A percentile compares a stretch with the other conserved stretches of the same genome.
Evolutionary conservation across 2,329 filamentous ascomycete species (phyloP).

Genomic region (Colletotrichum destructivum): DNA sequence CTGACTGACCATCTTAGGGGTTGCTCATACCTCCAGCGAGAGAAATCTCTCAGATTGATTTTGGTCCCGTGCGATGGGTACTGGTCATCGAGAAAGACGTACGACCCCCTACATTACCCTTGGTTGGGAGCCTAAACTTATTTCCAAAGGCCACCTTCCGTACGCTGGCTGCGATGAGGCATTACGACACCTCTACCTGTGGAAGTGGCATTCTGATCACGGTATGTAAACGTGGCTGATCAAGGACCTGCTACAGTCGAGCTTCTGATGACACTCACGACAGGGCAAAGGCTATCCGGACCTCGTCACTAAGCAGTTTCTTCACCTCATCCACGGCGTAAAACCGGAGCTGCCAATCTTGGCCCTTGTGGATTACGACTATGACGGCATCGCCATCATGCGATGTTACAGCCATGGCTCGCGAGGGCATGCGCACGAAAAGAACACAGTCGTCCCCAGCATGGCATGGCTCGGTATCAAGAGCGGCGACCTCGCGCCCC

Average conservation of each 20-base stretch:
- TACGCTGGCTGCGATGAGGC: conserved; percentile 71
- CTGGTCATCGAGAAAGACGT: conserved; percentile 87
- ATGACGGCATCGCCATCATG: conserved; percentile 81
- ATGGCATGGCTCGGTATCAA: conserved; percentile 77
- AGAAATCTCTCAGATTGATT: conserved; percentile 64
- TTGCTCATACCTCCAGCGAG: conserved; percentile 70
- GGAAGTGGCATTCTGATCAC: conserved; percentile 79
- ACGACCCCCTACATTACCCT: conserved; percentile 25
- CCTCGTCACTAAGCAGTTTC: conserved; percentile 76
- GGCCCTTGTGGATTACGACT: conserved; percentile 81
- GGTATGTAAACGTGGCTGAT: conserved; percentile 56
- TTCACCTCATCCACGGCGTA: conserved; percentile 66
- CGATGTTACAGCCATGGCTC: conserved; percentile 82
- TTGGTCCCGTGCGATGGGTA: conserved; percentile 72
- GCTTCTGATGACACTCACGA: conserved; percentile 4
- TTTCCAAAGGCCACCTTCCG: conserved; percentile 78
- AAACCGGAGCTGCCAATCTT: conserved; percentile 70
- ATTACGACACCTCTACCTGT: conserved; percentile 64
- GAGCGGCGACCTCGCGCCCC: conserved; percentile 56
- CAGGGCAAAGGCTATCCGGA: conserved; percentile 90
- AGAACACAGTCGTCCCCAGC: conserved; percentile 61
- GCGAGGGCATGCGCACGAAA: conserved; percentile 73
- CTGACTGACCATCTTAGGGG: conserved; percentile 60
- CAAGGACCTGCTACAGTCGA: not conserved
- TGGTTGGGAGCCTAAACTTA: conserved; percentile 38